Evolutionary conservation across 148 eudicot genomes (phyloP).

Genomic region (Beta vulgaris): DNA sequence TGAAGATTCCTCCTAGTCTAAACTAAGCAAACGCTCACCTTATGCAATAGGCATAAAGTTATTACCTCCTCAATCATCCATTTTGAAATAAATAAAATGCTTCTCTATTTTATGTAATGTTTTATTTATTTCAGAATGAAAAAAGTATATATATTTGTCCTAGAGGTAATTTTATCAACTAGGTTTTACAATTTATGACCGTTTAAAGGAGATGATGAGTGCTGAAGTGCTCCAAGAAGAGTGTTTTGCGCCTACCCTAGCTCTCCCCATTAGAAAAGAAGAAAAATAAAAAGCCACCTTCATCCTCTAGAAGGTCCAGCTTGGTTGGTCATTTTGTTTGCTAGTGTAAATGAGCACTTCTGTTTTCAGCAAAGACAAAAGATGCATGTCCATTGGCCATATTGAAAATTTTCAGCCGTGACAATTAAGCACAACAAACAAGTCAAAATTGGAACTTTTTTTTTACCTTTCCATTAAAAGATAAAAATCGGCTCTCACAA

Average conservation of each 20-base stretch:
- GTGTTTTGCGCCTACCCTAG: background rate
- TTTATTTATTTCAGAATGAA: too few relatives aligned
- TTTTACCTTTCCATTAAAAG: too few relatives aligned
- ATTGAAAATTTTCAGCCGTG: background rate
- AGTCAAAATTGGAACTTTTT: background rate
- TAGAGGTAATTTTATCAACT: too few relatives aligned
- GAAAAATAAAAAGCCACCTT: background rate
- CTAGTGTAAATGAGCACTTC: background rate
- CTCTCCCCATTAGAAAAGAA: background rate
- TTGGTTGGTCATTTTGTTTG: background rate
- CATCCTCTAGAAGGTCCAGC: slow-evolving; percentile 10
- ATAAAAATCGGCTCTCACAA: background rate
- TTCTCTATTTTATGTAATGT: too few relatives aligned
- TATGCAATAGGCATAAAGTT: too few relatives aligned
- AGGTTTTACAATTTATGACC: too few relatives aligned
- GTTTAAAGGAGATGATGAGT: background rate
- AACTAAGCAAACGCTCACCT: too few relatives aligned
- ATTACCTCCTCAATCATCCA: too few relatives aligned
- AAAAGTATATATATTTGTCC: too few relatives aligned
- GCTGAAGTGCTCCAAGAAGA: background rate
- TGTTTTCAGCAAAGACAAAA: background rate
- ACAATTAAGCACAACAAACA: background rate
- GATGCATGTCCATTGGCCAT: background rate
- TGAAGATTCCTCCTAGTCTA: too few relatives aligned
- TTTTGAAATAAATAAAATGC: too few relatives aligned